Percentiles rank a stretch among this genome's conserved stretches.
Conservation (phyloP, 805 yeast genomes). For the Ogataea pini region DNA sequence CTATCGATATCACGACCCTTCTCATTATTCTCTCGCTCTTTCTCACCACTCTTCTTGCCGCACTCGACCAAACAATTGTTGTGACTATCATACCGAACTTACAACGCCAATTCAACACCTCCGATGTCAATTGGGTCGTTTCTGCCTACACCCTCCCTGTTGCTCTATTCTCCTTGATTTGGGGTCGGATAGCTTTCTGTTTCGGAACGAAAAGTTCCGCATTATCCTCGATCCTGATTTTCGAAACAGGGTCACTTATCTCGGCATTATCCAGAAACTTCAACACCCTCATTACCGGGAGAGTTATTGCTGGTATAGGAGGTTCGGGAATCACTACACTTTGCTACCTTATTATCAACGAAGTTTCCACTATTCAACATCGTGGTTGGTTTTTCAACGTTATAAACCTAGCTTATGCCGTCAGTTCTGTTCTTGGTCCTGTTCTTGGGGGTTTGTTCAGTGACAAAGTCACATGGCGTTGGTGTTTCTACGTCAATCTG, state of each 20-base stretch:
- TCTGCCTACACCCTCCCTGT: conserved; percentile 58
- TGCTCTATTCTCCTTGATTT: conserved; percentile 53
- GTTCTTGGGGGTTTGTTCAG: conserved; percentile 63
- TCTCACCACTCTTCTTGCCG: conserved; percentile 32
- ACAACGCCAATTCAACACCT: conserved; percentile 48
- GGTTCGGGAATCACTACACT: conserved; percentile 69
- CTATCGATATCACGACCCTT: not conserved
- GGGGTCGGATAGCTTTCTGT: conserved; percentile 57
- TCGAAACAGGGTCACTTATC: conserved; percentile 63
- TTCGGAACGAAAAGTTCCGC: conserved; percentile 56
- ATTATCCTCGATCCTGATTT: conserved; percentile 48
- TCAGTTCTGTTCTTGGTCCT: conserved; percentile 61
- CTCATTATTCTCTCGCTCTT: conserved; percentile 21
- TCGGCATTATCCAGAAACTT: conserved; percentile 56
- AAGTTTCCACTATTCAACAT: conserved; percentile 46
- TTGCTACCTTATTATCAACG: conserved; percentile 58
- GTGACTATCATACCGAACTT: conserved; percentile 52
- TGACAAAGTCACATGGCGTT: conserved; percentile 60
- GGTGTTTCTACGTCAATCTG: conserved; percentile 73
- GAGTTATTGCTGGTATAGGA: conserved; percentile 74
- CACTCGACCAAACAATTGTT: conserved; percentile 62
- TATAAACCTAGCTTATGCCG: conserved; percentile 47
- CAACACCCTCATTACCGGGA: conserved; percentile 64
- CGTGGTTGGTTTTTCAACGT: conserved; percentile 43
- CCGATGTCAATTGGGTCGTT: conserved; percentile 58